Evolutionary conservation across 306 rosid genomes (phyloP).

Genomic region (Morella rubra): DNA sequence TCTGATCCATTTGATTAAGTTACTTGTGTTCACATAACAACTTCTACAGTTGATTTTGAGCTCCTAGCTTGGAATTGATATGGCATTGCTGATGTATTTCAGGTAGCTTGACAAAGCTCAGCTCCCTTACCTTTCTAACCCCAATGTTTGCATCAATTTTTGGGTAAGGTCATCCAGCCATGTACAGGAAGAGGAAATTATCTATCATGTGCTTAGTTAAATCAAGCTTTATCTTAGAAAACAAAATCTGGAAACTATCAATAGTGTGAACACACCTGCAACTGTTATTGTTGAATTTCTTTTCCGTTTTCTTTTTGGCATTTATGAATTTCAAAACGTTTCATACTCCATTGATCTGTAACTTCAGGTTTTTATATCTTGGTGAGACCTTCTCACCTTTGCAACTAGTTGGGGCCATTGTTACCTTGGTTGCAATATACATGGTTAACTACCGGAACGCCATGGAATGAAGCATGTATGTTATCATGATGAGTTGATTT

Average conservation of each 20-base stretch:
- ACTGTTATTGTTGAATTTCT: not conserved
- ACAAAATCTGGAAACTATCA: not conserved
- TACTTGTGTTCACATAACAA: not conserved
- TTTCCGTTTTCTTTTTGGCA: not conserved
- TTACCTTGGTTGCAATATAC: slow-evolving; percentile 77
- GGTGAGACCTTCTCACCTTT: slow-evolving; percentile 88
- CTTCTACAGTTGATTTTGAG: slow-evolving; percentile 15
- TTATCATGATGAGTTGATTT: slow-evolving; percentile 10
- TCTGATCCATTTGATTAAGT: not conserved
- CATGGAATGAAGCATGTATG: slow-evolving; percentile 41
- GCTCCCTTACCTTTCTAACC: slow-evolving; percentile 93
- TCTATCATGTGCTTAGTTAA: not conserved
- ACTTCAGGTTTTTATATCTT: slow-evolving; percentile 73
- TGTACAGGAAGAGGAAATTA: not conserved
- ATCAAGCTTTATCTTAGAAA: not conserved
- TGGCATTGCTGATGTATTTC: slow-evolving; percentile 33
- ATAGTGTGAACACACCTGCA: not conserved
- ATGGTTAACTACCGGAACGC: slow-evolving; percentile 67
- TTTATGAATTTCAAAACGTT: not conserved
- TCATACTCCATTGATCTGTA: slow-evolving; percentile 18
- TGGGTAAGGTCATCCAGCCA: slow-evolving; percentile 61
- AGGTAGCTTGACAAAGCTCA: slow-evolving; percentile 99
- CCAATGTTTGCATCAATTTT: slow-evolving; percentile 98
- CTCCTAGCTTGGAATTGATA: slow-evolving; percentile 17
- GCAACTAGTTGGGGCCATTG: slow-evolving; percentile 80